A percentile compares a stretch with the other conserved stretches of the same genome.
phyloP scores from a whole-genome alignment of 768 basidiomycete species.

The Tulasnella sp. region DNA sequence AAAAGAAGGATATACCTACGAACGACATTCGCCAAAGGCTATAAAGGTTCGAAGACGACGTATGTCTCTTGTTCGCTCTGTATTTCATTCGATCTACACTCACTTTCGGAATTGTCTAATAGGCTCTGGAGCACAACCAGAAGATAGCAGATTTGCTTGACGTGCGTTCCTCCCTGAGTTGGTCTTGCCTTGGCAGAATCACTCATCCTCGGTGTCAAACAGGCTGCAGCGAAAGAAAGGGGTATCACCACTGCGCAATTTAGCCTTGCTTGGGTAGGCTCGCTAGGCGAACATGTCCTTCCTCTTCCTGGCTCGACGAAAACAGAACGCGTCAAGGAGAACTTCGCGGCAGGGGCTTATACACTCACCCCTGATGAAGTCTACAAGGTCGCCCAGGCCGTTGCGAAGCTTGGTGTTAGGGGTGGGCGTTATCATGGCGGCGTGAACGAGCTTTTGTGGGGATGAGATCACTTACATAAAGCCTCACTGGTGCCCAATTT shows the following conservation, averaged over 20 bases:
- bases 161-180: not conserved
- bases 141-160: slow-evolving; percentile 32
- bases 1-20: slow-evolving; percentile 31
- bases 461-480: too few relatives aligned
- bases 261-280: slow-evolving; percentile 30
- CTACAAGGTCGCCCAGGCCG: too few relatives aligned
- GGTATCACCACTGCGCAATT: slow-evolving; percentile 31
- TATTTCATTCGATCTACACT: not conserved
- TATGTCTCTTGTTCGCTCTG: not conserved
- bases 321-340: slow-evolving; percentile 34
- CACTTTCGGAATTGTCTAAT: not conserved
- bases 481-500: too few relatives aligned
- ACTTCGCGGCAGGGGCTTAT: slow-evolving; percentile 33
- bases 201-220: too few relatives aligned
- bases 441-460: too few relatives aligned
- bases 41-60: slow-evolving; percentile 37
- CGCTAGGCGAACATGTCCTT: slow-evolving; percentile 22
- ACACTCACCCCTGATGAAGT: slow-evolving; percentile 33
- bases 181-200: too few relatives aligned
- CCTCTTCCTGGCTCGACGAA: slow-evolving; percentile 27
- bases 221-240: slow-evolving; percentile 32
- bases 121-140: slow-evolving; percentile 32
- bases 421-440: too few relatives aligned
- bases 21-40: slow-evolving; percentile 30
- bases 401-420: too few relatives aligned